Evolutionary conservation across 192 early-diverging fungal species (phyloP), one percentile per base, ranked within the genome.

Genomic region (Coemansia sp.): DNA sequence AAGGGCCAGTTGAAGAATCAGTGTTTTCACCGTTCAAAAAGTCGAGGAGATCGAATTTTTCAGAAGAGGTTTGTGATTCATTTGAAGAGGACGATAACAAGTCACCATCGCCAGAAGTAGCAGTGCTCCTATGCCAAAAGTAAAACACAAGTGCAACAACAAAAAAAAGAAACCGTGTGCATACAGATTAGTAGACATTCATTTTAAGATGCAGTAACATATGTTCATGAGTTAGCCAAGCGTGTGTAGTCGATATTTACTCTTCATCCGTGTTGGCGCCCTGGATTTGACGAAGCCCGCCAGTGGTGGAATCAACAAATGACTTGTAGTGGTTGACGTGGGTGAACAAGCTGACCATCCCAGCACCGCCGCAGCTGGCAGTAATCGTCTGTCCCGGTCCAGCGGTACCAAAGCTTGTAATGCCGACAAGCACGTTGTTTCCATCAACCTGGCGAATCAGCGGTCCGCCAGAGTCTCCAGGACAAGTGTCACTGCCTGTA

Each of bases 391-490:
- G 66, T 10, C 74, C 74, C 20, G 79, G 46, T 12, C 73, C 79
- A 0, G 69, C 68, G 0, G 81, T 79, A 5, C 81, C 85, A 73
- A 81, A 86, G 69, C 81, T 83, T 16, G 81, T 83, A 41, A 86
- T 74, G 5, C 85, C 85, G 2, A 73, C 74, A 50, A 84, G 57
- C 53, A 67, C 69, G 32, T 69, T 70, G n/a, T 63, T 70, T 20
- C 85, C 78, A 37, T 65, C 64, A 20, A 75, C 63, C 44, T 70
- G 37, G 65, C 74, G 82, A 25, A 85, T 67, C 65, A 86, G 44
- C 2, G 81, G 85, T 9, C 85, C 85, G 4, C 85, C 85, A 4
- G 81, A 84, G 42, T 86, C 85, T 20, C 85, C 85, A 0, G 76
- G 76, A 54, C 85, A 86, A 0, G 81, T 79, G 16, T 77, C 81